A percentile compares a stretch with the other conserved stretches of the same genome.
Evolutionary conservation across 2,329 filamentous ascomycete genomes (phyloP).

Genomic region (Trichoderma atrobrunneum): DNA sequence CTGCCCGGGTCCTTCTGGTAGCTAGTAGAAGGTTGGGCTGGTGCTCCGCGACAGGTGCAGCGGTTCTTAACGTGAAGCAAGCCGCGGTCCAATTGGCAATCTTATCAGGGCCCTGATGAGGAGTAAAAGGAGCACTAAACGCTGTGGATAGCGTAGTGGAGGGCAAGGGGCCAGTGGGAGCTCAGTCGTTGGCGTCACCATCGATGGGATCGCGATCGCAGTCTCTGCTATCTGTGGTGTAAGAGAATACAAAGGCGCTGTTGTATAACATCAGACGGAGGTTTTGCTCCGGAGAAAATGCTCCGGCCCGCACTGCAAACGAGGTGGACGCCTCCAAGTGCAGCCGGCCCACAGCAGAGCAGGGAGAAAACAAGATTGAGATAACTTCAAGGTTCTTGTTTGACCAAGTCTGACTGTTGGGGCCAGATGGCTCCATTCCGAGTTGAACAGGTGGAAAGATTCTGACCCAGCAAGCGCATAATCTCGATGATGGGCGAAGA

Average conservation of each 20-base stretch:
- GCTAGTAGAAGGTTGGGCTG: neutral
- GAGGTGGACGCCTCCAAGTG: neutral
- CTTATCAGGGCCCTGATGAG: neutral
- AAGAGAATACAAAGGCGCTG: neutral
- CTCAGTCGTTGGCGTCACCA: neutral
- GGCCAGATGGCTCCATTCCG: slow-evolving; percentile 5
- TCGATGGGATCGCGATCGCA: neutral
- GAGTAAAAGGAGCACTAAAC: neutral
- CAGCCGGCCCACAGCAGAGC: neutral
- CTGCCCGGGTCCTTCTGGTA: neutral
- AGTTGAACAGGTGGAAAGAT: slow-evolving; percentile 1
- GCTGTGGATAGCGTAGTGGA: neutral
- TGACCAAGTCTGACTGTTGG: neutral
- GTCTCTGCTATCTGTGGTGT: neutral
- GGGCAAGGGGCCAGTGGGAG: neutral
- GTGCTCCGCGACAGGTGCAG: neutral
- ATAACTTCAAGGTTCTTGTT: neutral
- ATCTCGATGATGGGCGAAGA: neutral
- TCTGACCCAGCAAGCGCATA: neutral
- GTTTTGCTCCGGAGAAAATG: neutral
- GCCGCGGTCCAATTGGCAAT: neutral
- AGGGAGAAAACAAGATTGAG: neutral
- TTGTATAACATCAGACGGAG: slow-evolving; percentile 1
- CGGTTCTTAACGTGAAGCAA: neutral
- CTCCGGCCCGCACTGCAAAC: neutral